Evolutionary conservation across 2,329 filamentous ascomycete species (phyloP).

Genomic region (Lasiodiplodia citricola): DNA sequence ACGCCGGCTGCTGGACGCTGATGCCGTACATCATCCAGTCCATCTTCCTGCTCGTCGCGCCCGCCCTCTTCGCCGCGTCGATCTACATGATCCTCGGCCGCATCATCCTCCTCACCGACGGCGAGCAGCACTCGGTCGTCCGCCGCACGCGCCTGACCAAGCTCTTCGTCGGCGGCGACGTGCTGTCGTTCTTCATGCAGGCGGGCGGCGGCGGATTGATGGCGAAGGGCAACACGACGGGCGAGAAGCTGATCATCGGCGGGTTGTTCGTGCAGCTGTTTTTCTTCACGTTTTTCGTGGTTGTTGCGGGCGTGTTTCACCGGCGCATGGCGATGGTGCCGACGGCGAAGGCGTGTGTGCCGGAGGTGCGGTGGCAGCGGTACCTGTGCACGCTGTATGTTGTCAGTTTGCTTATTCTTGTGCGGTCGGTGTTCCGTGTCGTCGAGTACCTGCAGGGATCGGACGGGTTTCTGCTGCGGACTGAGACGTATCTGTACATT

Average conservation of each 20-base stretch:
- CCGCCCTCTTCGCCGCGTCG: conserved; percentile 54
- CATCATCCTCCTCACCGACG: conserved; percentile 43
- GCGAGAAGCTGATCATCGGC: conserved; percentile 52
- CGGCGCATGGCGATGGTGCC: conserved; percentile 31
- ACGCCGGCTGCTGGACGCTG: conserved; percentile 34
- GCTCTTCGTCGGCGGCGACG: conserved; percentile 50
- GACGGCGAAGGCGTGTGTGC: conserved; percentile 3
- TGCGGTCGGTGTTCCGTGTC: conserved; percentile 56
- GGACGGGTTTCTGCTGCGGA: conserved; percentile 49
- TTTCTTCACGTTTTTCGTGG: conserved; percentile 58
- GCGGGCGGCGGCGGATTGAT: conserved; percentile 23
- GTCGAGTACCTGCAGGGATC: conserved; percentile 55
- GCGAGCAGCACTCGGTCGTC: conserved; percentile 42
- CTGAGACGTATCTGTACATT: conserved; percentile 54
- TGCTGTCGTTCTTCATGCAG: conserved; percentile 50
- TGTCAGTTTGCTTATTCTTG: conserved; percentile 52
- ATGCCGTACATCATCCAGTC: conserved; percentile 51
- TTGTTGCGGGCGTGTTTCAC: conserved; percentile 38
- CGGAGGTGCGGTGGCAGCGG: conserved; percentile 29
- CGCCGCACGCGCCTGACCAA: conserved; percentile 45
- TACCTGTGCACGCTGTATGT: conserved; percentile 52
- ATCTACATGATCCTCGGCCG: conserved; percentile 53
- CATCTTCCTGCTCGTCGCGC: conserved; percentile 52
- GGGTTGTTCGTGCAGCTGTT: conserved; percentile 58
- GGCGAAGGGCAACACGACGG: conserved; percentile 27